Percentiles rank a stretch among this genome's conserved stretches.
These are phyloP conservation scores for Fusarium beomiforme DNA, from an alignment of 2,329 filamentous ascomycete genomes.

Conservation along the genomic window DNA sequence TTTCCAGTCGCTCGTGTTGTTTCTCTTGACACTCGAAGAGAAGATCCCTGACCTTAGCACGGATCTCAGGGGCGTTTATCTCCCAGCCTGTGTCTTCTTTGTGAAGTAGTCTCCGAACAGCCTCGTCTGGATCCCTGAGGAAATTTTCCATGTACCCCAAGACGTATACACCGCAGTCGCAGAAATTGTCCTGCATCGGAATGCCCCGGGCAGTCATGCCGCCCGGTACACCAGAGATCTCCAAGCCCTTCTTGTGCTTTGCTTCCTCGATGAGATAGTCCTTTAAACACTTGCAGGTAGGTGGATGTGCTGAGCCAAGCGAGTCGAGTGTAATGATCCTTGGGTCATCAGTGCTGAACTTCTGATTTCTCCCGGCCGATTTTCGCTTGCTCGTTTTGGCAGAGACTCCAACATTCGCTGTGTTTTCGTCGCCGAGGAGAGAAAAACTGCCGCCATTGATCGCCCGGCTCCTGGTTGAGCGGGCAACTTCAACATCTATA, in stretches of 20 bases:
- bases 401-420: background rate
- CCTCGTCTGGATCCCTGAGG: constrained; percentile 75
- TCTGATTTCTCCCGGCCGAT: constrained; percentile 32
- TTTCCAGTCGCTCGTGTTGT: constrained; percentile 59
- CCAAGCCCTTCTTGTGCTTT: constrained; percentile 63
- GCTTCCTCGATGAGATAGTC: constrained; percentile 83
- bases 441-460: background rate
- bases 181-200: constrained; percentile 83
- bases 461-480: constrained; percentile 7
- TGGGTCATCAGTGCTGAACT: constrained; percentile 62
- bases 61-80: constrained; percentile 69
- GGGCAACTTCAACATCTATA: constrained; percentile 34
- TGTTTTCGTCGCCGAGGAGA: background rate
- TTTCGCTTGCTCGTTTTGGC: constrained; percentile 25
- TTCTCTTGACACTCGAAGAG: constrained; percentile 71
- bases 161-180: constrained; percentile 89
- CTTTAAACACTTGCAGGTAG: constrained; percentile 74
- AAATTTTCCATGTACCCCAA: constrained; percentile 88
- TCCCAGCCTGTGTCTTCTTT: constrained; percentile 62
- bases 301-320: constrained; percentile 70
- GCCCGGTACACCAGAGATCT: constrained; percentile 50
- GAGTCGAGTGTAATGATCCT: constrained; percentile 91
- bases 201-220: constrained; percentile 78
- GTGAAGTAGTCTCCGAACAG: constrained; percentile 73
- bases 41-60: constrained; percentile 71